Evolutionary conservation across 768 basidiomycete genomes (phyloP), one percentile per base, ranked within the genome.

Genomic region (Boletus fagicola): DNA sequence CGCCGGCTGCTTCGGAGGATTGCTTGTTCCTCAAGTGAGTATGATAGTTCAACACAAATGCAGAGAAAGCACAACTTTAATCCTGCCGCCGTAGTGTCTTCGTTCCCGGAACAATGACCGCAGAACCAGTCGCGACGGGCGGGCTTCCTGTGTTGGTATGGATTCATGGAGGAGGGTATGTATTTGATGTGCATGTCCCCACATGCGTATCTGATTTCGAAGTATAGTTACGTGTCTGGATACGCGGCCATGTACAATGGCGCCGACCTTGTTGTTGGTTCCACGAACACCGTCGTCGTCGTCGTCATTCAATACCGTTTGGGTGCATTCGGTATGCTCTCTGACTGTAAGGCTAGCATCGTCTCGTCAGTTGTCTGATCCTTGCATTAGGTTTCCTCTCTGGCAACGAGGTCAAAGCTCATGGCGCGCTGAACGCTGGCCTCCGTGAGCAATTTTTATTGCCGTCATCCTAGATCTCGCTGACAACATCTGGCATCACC

Each of bases 131-230:
- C n/a, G 26, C 46, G 7, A 13, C 31, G 1, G 52, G 53, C 1
- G 56, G 54, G 24, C 58, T 70, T 8, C 75, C 75, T 5, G 73
- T 75, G 9, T 43, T 76, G 22, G 64, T 75, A 11, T 76, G 68
- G 66, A 70, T 76, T 49, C 74, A 76, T 31, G 75, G 75, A 35
- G 75, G 73, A 59, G 74, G 70, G 70, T 72, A 51, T 13, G 65
- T 1, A 1, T 39, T 26, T 30, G 30, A 30, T 30, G 30, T 30
- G 18, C 4, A 44, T 38, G 5, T 3, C 9, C 16, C 0, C 5
- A 4, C 10, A 16, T 11, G 22, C n/a, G 1, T n/a, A 8, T 31
- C 35, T 50, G 11, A 54, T 39, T 9, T 46, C 9, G 4, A 7
- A 26, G 4, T 44, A 8, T 40, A 73, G 74, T 3, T 75, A 76